phyloP scores from a whole-genome alignment of 2,329 filamentous ascomycete genomes.

The Fusarium nygamai region DNA sequence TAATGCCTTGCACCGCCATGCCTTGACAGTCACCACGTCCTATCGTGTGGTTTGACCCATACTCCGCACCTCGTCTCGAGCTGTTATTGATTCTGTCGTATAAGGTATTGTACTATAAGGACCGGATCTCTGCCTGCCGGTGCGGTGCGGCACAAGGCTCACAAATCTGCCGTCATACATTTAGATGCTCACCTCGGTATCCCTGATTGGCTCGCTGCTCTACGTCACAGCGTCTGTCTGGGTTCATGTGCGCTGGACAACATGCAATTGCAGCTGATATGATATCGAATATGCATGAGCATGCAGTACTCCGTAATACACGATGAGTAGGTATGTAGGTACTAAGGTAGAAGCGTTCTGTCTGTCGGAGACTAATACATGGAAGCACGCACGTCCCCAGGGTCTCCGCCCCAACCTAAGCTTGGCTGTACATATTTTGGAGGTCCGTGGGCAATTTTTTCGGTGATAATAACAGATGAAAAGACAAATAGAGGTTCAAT shows the following conservation, averaged over 20 bases:
- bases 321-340: not conserved
- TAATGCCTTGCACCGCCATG: conserved; percentile 22
- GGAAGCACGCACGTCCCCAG: conserved; percentile 17
- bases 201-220: conserved; percentile 8
- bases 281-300: not conserved
- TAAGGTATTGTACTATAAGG: conserved; percentile 1
- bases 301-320: not conserved
- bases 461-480: conserved; percentile 12
- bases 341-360: not conserved
- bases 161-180: conserved; percentile 35
- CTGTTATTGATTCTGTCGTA: conserved; percentile 24
- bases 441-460: conserved; percentile 4
- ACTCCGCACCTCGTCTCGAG: conserved; percentile 14
- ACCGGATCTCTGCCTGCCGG: conserved; percentile 31
- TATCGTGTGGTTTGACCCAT: conserved; percentile 13
- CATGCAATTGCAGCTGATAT: conserved; percentile 3
- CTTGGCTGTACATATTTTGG: conserved; percentile 14
- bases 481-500: conserved; percentile 4
- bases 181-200: conserved; percentile 23
- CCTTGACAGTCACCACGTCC: conserved; percentile 10
- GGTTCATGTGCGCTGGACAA: not conserved
- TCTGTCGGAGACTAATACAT: not conserved
- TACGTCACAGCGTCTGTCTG: conserved; percentile 28
- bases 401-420: conserved; percentile 28
- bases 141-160: conserved; percentile 14